These are phyloP conservation scores for Aspergillus neoniger DNA, from an alignment of 2,329 filamentous ascomycete species.

Conservation along the genomic window DNA sequence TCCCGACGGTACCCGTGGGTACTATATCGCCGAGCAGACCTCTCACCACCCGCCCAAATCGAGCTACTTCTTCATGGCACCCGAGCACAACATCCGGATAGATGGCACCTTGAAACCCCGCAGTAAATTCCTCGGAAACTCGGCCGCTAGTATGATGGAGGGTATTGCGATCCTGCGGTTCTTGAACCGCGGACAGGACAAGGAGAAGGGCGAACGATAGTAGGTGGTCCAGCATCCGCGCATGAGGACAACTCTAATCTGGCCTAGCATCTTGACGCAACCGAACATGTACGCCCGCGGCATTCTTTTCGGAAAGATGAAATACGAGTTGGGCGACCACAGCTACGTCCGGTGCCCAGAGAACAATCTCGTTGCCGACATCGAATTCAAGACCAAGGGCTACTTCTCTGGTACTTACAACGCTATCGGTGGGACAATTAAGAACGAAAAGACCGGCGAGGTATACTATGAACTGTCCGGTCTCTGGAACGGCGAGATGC, in stretches of 20 bases:
- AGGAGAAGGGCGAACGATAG: constrained; percentile 77
- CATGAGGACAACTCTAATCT: constrained; percentile 14
- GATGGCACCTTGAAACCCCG: constrained; percentile 93
- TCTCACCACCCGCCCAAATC: constrained; percentile 98
- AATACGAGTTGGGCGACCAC: constrained; percentile 96
- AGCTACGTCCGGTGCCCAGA: constrained; percentile 91
- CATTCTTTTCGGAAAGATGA: constrained; percentile 98
- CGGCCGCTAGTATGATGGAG: constrained; percentile 97
- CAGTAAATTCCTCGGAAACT: constrained; percentile 95
- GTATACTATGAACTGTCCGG: constrained; percentile 88
- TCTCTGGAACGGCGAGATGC: constrained; percentile 94
- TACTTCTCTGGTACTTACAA: constrained; percentile 98
- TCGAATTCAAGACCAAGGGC: constrained; percentile 98
- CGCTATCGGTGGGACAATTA: constrained; percentile 88
- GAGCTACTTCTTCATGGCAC: constrained; percentile 98
- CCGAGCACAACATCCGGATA: constrained; percentile 89
- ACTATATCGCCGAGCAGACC: constrained; percentile 97
- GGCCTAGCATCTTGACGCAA: constrained; percentile 78
- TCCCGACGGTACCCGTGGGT: constrained; percentile 77
- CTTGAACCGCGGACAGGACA: constrained; percentile 70
- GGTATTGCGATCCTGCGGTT: constrained; percentile 85
- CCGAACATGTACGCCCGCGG: constrained; percentile 99
- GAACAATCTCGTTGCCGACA: constrained; percentile 79
- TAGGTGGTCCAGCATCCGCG: constrained; percentile 52
- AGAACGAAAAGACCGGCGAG: constrained; percentile 82